A percentile compares a stretch with the other conserved stretches of the same genome.
Conservation (phyloP, 1,139 yeast genomes). For the Kurtzmaniella natalensis region DNA sequence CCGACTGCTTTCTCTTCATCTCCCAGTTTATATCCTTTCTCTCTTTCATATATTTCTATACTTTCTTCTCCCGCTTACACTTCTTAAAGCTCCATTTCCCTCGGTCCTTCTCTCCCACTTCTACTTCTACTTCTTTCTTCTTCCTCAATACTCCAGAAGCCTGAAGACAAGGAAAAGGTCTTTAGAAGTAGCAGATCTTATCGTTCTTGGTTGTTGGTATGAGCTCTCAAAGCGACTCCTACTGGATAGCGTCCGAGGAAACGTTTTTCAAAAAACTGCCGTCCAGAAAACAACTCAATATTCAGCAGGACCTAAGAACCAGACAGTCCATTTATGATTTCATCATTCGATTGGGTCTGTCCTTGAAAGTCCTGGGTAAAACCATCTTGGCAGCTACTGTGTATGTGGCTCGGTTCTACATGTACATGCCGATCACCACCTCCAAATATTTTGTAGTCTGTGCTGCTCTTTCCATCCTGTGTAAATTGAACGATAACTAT, state of each 20-base stretch:
- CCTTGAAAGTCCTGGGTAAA: constrained; percentile 38
- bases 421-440: constrained; percentile 40
- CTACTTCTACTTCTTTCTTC: too few relatives aligned
- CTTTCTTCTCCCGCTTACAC: too few relatives aligned
- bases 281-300: constrained; percentile 23
- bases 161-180: too few relatives aligned
- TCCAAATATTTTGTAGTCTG: constrained; percentile 45
- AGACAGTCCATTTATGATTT: constrained; percentile 41
- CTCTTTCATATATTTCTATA: too few relatives aligned
- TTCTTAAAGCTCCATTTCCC: too few relatives aligned
- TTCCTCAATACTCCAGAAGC: too few relatives aligned
- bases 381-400: constrained; percentile 43
- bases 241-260: constrained; percentile 35
- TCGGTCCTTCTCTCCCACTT: too few relatives aligned
- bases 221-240: too few relatives aligned
- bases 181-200: too few relatives aligned
- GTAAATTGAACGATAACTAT: constrained; percentile 42
- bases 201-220: too few relatives aligned
- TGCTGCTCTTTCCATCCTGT: constrained; percentile 42
- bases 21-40: too few relatives aligned
- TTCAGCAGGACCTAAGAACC: constrained; percentile 33
- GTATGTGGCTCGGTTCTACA: constrained; percentile 38
- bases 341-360: constrained; percentile 33
- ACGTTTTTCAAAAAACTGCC: constrained; percentile 29
- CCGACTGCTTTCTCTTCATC: too few relatives aligned